Base-by-base conservation (phyloP, 768 basidiomycete genomes). In the Gymnopilus dilepis region DNA sequence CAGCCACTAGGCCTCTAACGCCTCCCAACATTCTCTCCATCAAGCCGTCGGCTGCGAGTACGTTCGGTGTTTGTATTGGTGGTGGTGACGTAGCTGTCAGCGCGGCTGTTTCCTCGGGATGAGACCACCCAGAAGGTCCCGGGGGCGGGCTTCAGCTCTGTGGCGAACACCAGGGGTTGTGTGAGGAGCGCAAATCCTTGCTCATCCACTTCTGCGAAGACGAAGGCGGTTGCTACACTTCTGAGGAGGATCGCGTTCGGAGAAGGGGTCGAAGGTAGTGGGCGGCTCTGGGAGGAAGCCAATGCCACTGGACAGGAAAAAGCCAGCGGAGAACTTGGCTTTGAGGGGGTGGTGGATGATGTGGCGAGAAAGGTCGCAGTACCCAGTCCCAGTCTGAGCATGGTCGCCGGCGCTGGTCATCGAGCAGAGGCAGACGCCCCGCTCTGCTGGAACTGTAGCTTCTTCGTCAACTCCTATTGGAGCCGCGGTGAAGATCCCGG, bases 1-100 rank as follows among this genome's bases (percentile, higher is more conserved):
- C 33, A 1, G 43, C 52, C 2, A 2, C 75, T 8, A 76, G 55
- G 5, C 56, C 67, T 3, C 66, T 65, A 70, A 66, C 68, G 30
- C 62, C 67, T 26, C 60, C 58, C 11, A 48, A 48, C 11, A 34
- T 65, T 19, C 72, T 76, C 1, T 73, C 74, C 15, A 68, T 76
- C 19, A 69, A 67, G 24, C 70, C 76, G 9, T 79, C 77, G 0
- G 68, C 70, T 0, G 70, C 75, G 4, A 76, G 76, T 7, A 70
- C 71, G 1, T 0, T 73, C 74, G 7, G 69, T 55, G 4, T 45
- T 34, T 63, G 59, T 3, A 65, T 68, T 33, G 67, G 61, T 1
- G 57, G 62, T 37, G 34, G 34, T 8, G 33, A 6, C 6, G 33
- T 6, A 12, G 34, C 34, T 37, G 34, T 9, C 2, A 37, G 34